Evolutionary conservation across 345 rosid genomes (phyloP), one percentile per base, ranked within the genome.

Genomic region (Isatis tinctoria): DNA sequence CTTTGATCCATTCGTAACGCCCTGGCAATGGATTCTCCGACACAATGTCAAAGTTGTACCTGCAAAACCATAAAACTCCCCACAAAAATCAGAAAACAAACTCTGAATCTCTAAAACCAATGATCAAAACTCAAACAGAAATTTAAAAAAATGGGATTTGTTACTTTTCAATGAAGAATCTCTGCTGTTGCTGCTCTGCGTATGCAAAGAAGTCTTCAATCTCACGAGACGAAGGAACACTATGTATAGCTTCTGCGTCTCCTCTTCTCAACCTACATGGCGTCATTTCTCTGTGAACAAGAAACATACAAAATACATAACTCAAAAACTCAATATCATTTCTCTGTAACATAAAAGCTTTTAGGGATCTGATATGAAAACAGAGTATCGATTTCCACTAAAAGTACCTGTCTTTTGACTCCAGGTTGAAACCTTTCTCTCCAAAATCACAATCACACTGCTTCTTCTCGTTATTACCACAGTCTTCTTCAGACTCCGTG

Each of bases 31-130:
- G 97, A 60, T 70, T 17, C 27, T 87, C 97, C 41, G 81, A 89
- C 66, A 74, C 80, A 8, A 87, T 48, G 75, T 93, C 98, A 74
- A 87, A 93, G 90, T 93, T 88, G 76, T 88, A 90, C 85, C 97
- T 90, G 86, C 76, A 81, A 73, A 64, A 43, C 10, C 48, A 20
- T 3, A 2, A 35, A 43, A 39, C 61, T 17, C 44, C n/a, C 1
- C 8, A n/a, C 37, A 17, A 61, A 33, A 24, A 53, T 18, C 66
- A 41, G 4, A 27, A 39, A 71, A 33, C 12, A 30, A 14, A 27
- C 4, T 24, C 14, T 22, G 12, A 52, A 37, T 30, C 53, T 18
- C 53, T n/a, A n/a, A n/a, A n/a, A n/a, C n/a, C n/a, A n/a, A n/a
- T n/a, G n/a, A n/a, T n/a, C n/a, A n/a, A n/a, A n/a, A n/a, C n/a